A percentile compares a stretch with the other conserved stretches of the same genome.
Conservation (phyloP, 1,284 basidiomycete genomes). For the Ustilago xerochloae region DNA sequence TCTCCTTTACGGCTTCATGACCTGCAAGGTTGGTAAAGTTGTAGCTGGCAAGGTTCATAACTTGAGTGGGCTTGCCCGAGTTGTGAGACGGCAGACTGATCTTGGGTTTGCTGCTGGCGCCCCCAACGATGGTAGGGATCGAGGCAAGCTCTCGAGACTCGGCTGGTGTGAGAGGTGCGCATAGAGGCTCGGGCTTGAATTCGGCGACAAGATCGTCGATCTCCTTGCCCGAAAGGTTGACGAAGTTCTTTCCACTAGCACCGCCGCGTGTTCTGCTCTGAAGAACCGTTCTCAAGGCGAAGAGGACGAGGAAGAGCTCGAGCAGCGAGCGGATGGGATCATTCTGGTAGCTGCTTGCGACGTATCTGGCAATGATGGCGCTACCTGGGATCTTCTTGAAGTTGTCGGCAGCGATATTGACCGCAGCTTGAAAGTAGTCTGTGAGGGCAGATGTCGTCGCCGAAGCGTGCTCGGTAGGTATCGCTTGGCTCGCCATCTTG, state of each 20-base stretch:
- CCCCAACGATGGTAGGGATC: slow-evolving; percentile 83
- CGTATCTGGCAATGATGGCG: slow-evolving; percentile 87
- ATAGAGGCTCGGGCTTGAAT: slow-evolving; percentile 90
- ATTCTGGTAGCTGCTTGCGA: slow-evolving; percentile 80
- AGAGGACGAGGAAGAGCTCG: slow-evolving; percentile 87
- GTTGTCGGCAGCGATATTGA: slow-evolving; percentile 25
- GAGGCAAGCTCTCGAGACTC: slow-evolving; percentile 79
- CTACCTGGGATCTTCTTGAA: slow-evolving; percentile 80
- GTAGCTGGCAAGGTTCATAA: slow-evolving; percentile 87
- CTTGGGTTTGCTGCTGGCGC: slow-evolving; percentile 77
- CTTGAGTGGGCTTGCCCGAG: slow-evolving; percentile 74
- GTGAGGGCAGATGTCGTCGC: slow-evolving; percentile 26
- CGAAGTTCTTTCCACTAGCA: slow-evolving; percentile 83
- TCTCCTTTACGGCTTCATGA: slow-evolving; percentile 86
- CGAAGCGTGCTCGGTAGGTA: slow-evolving; percentile 24
- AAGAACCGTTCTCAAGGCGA: slow-evolving; percentile 83
- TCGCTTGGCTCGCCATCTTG: slow-evolving; percentile 18
- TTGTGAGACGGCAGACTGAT: slow-evolving; percentile 80
- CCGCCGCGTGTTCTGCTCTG: slow-evolving; percentile 90
- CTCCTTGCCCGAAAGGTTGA: slow-evolving; percentile 93
- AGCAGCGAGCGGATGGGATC: slow-evolving; percentile 87
- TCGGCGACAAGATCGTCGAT: slow-evolving; percentile 95
- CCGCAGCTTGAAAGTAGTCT: slow-evolving; percentile 26
- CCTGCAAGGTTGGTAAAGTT: slow-evolving; percentile 93
- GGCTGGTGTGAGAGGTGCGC: slow-evolving; percentile 73